Percentiles rank a stretch among this genome's conserved stretches.
Conservation (phyloP, 805 yeast genomes). For the Myxozyma mucilagina region DNA sequence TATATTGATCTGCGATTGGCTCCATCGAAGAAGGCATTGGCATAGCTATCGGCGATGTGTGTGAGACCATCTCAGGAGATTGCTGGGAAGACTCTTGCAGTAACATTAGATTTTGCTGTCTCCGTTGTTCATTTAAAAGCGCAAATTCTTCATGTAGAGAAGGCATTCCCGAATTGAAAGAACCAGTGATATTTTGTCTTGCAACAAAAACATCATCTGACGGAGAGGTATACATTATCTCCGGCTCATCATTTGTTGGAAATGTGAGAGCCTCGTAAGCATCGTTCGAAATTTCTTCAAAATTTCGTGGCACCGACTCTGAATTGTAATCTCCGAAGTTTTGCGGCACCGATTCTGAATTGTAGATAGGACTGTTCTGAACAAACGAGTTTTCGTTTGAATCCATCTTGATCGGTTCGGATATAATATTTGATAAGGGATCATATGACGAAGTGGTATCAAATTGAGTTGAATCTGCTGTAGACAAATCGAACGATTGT, state of each 20-base stretch:
- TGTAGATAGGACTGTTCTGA: background rate
- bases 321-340: background rate
- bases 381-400: background rate
- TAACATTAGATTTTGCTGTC: background rate
- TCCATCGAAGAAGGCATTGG: background rate
- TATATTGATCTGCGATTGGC: background rate
- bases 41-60: background rate
- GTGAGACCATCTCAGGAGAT: background rate
- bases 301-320: conserved; percentile 5
- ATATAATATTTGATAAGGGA: background rate
- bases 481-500: background rate
- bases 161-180: background rate
- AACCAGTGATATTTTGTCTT: background rate
- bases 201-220: background rate
- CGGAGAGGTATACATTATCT: background rate
- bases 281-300: conserved; percentile 1
- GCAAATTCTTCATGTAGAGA: conserved; percentile 4
- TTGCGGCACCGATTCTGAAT: conserved; percentile 5
- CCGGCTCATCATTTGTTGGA: background rate
- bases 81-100: background rate
- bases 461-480: background rate
- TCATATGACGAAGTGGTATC: background rate
- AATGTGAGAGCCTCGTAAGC: conserved; percentile 9
- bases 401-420: background rate
- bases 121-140: background rate